Conservation (phyloP, 2,329 filamentous ascomycete genomes). For the Exophiala lecanii-corni region DNA sequence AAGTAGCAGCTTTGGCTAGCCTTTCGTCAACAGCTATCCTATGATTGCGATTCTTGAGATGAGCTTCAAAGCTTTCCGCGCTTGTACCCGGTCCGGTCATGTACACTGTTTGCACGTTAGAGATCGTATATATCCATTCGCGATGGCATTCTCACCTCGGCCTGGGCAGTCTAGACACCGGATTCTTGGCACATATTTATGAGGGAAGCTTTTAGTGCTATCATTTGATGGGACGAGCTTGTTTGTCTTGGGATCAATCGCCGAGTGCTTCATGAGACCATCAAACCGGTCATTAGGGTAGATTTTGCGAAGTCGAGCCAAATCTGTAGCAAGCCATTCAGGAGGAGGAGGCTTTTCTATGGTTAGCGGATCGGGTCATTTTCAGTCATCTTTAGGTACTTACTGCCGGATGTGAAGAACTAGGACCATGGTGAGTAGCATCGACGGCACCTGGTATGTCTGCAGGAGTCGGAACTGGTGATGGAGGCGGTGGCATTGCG, state of each 20-base stretch:
- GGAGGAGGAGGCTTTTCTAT: slow-evolving; percentile 68
- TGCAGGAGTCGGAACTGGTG: slow-evolving; percentile 38
- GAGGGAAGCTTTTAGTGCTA: slow-evolving; percentile 58
- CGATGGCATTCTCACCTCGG: slow-evolving; percentile 46
- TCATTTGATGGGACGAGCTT: slow-evolving; percentile 54
- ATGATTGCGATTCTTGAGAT: slow-evolving; percentile 80
- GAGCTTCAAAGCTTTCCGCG: slow-evolving; percentile 86
- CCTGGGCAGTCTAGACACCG: slow-evolving; percentile 88
- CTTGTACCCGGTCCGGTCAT: slow-evolving; percentile 81
- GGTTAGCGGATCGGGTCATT: slow-evolving; percentile 4
- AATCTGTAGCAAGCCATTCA: slow-evolving; percentile 72
- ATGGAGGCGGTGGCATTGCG: slow-evolving; percentile 49
- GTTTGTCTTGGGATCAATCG: slow-evolving; percentile 68
- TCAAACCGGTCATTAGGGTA: slow-evolving; percentile 85
- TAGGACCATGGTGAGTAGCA: slow-evolving; percentile 41
- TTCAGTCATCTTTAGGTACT: slow-evolving; percentile 31
- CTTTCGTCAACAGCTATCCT: slow-evolving; percentile 63
- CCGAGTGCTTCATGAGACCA: slow-evolving; percentile 83
- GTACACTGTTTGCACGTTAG: slow-evolving; percentile 53
- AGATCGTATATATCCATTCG: neutral
- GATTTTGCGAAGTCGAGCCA: slow-evolving; percentile 63
- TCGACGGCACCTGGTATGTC: slow-evolving; percentile 37
- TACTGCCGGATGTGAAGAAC: slow-evolving; percentile 40
- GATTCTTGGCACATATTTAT: slow-evolving; percentile 83
- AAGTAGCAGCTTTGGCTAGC: slow-evolving; percentile 30